Conservation (phyloP, 2,329 filamentous ascomycete species). For the Coniochaeta sp. region DNA sequence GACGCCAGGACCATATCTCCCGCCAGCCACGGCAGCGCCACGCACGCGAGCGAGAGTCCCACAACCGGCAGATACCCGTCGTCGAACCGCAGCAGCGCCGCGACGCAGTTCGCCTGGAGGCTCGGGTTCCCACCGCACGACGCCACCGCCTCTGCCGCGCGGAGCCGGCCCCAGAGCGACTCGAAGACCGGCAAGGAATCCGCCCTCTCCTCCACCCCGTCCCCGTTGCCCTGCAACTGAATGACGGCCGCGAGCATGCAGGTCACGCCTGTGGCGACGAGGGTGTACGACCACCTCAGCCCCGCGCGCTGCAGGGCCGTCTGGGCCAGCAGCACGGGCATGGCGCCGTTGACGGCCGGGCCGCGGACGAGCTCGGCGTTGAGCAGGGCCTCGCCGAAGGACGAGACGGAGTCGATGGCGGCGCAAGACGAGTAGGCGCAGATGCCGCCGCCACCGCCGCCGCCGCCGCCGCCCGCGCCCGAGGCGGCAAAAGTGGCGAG, state of each 20-base stretch:
- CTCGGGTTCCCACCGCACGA: conserved; percentile 14
- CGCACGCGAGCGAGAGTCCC: conserved; percentile 6
- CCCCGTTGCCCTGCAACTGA: background rate
- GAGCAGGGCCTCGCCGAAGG: conserved; percentile 11
- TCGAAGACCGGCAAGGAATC: background rate
- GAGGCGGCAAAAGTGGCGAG: conserved; percentile 10
- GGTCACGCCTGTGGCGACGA: conserved; percentile 3
- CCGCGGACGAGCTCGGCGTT: conserved; percentile 11
- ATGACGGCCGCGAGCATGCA: background rate
- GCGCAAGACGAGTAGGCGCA: conserved; percentile 6
- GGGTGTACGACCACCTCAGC: conserved; percentile 17
- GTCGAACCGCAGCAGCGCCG: background rate
- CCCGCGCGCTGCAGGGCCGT: conserved; percentile 12
- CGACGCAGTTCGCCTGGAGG: conserved; percentile 7
- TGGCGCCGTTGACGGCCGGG: conserved; percentile 8
- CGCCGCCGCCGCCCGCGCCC: too few species aligned
- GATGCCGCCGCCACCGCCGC: too few species aligned
- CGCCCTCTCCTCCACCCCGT: background rate
- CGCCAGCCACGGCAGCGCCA: background rate
- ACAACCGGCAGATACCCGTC: background rate
- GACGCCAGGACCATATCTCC: background rate
- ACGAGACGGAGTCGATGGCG: conserved; percentile 1
- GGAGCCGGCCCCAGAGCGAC: conserved; percentile 10
- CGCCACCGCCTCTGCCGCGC: conserved; percentile 6
- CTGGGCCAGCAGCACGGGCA: conserved; percentile 14